Conservation (phyloP, 148 eudicot species). For the Spergularia marina region DNA sequence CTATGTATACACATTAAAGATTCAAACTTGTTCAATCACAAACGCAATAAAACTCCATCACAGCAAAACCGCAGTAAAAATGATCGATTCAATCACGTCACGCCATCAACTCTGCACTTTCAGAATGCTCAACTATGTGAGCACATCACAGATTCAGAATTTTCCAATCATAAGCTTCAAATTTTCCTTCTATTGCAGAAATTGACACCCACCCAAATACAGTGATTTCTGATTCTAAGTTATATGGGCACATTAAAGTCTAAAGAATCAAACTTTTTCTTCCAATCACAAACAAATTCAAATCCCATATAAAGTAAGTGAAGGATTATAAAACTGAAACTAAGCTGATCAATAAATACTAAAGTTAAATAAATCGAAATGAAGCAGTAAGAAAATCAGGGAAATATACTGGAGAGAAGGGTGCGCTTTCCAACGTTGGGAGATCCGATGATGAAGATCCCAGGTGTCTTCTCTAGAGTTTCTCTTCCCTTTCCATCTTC, state of each 20-base stretch:
- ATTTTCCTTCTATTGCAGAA: too few species aligned
- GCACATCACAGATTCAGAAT: too few species aligned
- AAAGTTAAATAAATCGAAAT: background rate
- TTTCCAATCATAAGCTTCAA: too few species aligned
- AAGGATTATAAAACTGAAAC: background rate
- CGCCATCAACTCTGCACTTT: too few species aligned
- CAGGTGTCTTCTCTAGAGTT: conserved; percentile 56
- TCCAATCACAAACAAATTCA: background rate
- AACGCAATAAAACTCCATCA: too few species aligned
- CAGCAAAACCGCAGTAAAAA: too few species aligned
- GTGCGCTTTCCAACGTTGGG: conserved; percentile 87
- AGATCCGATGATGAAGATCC: conserved; percentile 63
- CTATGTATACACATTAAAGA: background rate
- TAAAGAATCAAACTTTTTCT: background rate
- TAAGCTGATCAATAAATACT: background rate
- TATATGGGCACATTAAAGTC: background rate
- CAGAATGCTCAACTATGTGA: too few species aligned
- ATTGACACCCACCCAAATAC: too few species aligned
- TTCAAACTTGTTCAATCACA: background rate
- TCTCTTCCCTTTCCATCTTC: conserved; percentile 19
- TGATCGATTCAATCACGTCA: too few species aligned
- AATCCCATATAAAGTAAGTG: background rate
- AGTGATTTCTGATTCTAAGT: too few species aligned
- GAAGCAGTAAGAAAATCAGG: conserved; percentile 12
- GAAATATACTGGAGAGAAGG: conserved; percentile 62